Conservation (phyloP, 208 protist genomes). For the Sergeia podlipaevii region DNA sequence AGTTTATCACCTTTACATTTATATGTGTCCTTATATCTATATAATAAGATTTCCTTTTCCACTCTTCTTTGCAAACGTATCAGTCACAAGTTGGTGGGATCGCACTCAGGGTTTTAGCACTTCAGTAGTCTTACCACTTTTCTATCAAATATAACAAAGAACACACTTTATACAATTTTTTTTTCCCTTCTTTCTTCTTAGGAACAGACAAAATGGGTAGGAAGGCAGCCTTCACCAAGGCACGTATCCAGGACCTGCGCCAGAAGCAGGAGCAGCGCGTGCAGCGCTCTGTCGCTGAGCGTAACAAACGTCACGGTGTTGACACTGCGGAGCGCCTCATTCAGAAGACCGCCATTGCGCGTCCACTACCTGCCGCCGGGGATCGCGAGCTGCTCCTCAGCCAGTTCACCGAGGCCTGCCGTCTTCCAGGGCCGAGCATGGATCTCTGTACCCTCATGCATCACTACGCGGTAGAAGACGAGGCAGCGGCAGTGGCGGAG, state of each 20-base stretch:
- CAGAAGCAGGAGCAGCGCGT: conserved; percentile 47
- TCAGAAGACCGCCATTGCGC: conserved; percentile 35
- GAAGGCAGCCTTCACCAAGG: conserved; percentile 45
- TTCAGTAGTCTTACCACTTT: no score
- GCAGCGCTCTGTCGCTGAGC: conserved; percentile 46
- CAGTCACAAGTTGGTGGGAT: no score
- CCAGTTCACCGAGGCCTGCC: conserved; percentile 77
- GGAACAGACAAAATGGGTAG: conserved; percentile 49
- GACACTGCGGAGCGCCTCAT: conserved; percentile 45
- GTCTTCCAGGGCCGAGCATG: conserved; percentile 48
- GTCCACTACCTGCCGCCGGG: conserved; percentile 29
- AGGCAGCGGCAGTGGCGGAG: background rate
- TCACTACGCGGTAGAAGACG: conserved; percentile 23
- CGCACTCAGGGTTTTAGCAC: no score
- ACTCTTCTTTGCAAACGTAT: no score
- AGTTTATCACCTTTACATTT: no score
- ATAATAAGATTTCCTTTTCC: no score
- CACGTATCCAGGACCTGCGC: conserved; percentile 52
- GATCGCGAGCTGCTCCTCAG: conserved; percentile 52
- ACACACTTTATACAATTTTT: no score
- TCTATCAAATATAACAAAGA: no score
- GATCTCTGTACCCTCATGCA: conserved; percentile 74
- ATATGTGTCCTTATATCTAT: no score
- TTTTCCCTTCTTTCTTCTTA: no score
- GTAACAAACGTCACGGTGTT: conserved; percentile 57